Base-by-base conservation (phyloP, 2,329 filamentous ascomycete species). In the Tolypocladium amazonense region DNA sequence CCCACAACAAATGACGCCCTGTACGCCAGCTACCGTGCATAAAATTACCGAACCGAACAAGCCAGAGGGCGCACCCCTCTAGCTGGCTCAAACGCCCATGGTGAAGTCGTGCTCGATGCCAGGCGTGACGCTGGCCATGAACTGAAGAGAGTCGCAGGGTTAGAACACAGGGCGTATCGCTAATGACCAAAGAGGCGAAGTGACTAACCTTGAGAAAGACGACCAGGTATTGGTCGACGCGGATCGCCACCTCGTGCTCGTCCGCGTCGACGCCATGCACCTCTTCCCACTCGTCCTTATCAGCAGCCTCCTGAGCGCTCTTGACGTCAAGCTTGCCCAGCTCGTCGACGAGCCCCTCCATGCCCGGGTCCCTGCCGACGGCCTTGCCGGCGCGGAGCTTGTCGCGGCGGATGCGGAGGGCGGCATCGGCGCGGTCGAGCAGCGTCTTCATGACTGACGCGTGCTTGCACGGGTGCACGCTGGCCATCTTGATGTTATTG, bases 101-200 rank as follows among this genome's bases (percentile, higher is more conserved):
- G 93, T 97, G 73, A 95, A 97, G 72, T 97, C 93, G 73, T 97
- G 91, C 76, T 97, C 93, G 73, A 99, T 97, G 56, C 92, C 92
- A 7, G 94, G 94, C 20, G 93, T 97, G 53, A 99, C 94, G 68
- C 88, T 94, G 39, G 88, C 87, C 79, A 90, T 90, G 73, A 90
- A 90, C 81, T 83, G 59, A 37, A 35, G 12, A 59, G 5, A 30
- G 25, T 25, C 12, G 45, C 39, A 18, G 15, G 53, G 37, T 23
- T 20, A 39, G 30, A 37, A 20, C n/a, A 18, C 15, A n/a, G 9
- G 27, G 2, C 12, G 23, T 8, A 35, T n/a, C 2, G 15, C 8
- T 2, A 27, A 5, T 6, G 11, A 18, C 39, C 25, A 18, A 14
- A 4, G 38, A n/a, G 30, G 20, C 14, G 4, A 35, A 35, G 39